Base-by-base conservation (phyloP, 2,329 filamentous ascomycete species). In the Colletotrichum karsti region DNA sequence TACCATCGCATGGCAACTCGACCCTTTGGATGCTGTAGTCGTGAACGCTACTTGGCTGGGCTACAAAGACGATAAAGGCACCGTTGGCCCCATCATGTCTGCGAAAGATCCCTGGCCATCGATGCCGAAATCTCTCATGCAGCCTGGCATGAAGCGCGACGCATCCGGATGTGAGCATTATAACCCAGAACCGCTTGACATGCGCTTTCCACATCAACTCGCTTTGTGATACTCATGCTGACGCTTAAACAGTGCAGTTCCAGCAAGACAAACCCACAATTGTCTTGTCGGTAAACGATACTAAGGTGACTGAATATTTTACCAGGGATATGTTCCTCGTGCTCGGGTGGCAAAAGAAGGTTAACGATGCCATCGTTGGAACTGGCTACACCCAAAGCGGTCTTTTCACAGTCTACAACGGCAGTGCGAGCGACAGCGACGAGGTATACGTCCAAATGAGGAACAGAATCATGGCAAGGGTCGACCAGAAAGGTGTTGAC, bases 311-410 rank as follows among this genome's bases (percentile, higher is more conserved):
- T 46, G 42, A 10, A 3, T 46, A 24, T n/a, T n/a, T 46, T 18
- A 28, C 7, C n/a, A 10, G 7, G 13, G 28, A 48, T 24, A 66
- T 67, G 63, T 41, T 51, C 7, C 33, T 65, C 15, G 10, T 35
- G 20, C 28, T 65, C 20, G 3, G 42, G 6, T 65, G 63, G 63
- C 30, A 6, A 10, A 35, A n/a, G 12, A 24, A 12, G 7, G 28
- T n/a, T n/a, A n/a, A 28, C 5, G 20, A 30, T 24, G 30, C 28
- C 24, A n/a, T 24, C 24, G n/a, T 24, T 13, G 26, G 3, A 18
- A n/a, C 50, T 9, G 42, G 59, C n/a, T 56, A 37, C 15, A 64
- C 59, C 12, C 39, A 15, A 15, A 67, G 64, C 41, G 42, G 59
- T 3, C 26, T 63, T 7, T 67, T 66, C 26, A 39, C 65, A 9